phyloP scores from a whole-genome alignment of 2,329 filamentous ascomycete genomes.

The Zymoseptoria pseudotritici region DNA sequence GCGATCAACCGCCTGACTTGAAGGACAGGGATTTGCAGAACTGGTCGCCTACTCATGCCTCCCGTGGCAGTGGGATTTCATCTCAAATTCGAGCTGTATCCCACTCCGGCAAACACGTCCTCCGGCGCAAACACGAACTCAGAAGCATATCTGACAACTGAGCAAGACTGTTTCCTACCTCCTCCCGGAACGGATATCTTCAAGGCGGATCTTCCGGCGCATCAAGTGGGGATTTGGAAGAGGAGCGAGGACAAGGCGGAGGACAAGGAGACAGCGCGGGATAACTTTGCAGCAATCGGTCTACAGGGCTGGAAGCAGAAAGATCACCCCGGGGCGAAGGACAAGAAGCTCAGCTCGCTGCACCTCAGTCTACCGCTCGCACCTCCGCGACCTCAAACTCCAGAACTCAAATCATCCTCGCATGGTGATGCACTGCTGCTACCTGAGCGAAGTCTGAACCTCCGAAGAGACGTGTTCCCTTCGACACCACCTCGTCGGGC shows the following conservation, averaged over 20 bases:
- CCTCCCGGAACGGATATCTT: constrained; percentile 40
- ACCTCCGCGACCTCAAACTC: neutral
- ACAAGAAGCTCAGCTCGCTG: neutral
- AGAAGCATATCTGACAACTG: neutral
- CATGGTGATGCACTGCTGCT: constrained; percentile 31
- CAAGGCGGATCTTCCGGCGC: constrained; percentile 36
- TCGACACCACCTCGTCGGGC: constrained; percentile 25
- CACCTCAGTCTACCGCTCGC: neutral
- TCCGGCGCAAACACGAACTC: constrained; percentile 3
- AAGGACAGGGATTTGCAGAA: neutral
- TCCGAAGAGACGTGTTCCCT: constrained; percentile 28
- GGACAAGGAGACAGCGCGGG: neutral
- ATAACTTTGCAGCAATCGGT: neutral
- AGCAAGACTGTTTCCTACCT: constrained; percentile 30
- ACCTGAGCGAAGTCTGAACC: constrained; percentile 29
- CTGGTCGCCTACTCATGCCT: constrained; percentile 40
- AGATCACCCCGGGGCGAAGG: neutral
- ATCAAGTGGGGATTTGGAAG: constrained; percentile 20
- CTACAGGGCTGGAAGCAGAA: constrained; percentile 1
- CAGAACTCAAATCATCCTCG: constrained; percentile 4
- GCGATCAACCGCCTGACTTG: neutral
- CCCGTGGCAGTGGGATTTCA: constrained; percentile 57
- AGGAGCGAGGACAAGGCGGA: neutral
- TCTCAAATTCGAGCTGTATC: constrained; percentile 52
- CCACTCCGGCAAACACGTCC: constrained; percentile 26